A percentile compares a stretch with the other conserved stretches of the same genome.
Conservation (phyloP, 208 protist species). For the Porcisia hertigi region DNA sequence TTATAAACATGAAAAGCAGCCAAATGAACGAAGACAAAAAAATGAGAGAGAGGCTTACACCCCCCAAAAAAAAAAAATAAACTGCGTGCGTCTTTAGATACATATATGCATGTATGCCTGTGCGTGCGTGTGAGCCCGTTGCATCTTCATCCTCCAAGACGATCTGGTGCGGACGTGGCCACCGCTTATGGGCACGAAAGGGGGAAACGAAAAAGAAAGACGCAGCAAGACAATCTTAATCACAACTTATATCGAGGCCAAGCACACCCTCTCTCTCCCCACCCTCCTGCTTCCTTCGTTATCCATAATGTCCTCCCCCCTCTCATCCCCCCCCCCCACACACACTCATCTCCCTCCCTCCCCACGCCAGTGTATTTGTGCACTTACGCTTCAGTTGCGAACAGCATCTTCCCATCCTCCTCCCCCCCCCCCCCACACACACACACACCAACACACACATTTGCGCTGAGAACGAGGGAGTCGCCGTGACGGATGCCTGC, state of each 20-base stretch:
- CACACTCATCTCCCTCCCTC: neutral
- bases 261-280: too few species aligned
- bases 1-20: neutral
- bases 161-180: too few species aligned
- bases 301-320: neutral
- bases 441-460: neutral
- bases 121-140: too few species aligned
- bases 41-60: neutral
- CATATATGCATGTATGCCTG: too few species aligned
- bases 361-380: neutral
- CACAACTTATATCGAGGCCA: neutral
- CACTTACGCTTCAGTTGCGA: neutral
- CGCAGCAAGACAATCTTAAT: too few species aligned
- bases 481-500: constrained; percentile 46
- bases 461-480: neutral
- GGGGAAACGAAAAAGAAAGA: too few species aligned
- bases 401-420: neutral
- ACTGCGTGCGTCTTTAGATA: too few species aligned
- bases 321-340: neutral
- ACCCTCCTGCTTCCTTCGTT: too few species aligned
- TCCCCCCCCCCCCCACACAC: neutral
- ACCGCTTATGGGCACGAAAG: too few species aligned
- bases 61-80: too few species aligned
- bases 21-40: neutral
- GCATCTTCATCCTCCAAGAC: too few species aligned